Evolutionary conservation across 345 rosid species (phyloP).

Genomic region (Lenwebbia sp.): DNA sequence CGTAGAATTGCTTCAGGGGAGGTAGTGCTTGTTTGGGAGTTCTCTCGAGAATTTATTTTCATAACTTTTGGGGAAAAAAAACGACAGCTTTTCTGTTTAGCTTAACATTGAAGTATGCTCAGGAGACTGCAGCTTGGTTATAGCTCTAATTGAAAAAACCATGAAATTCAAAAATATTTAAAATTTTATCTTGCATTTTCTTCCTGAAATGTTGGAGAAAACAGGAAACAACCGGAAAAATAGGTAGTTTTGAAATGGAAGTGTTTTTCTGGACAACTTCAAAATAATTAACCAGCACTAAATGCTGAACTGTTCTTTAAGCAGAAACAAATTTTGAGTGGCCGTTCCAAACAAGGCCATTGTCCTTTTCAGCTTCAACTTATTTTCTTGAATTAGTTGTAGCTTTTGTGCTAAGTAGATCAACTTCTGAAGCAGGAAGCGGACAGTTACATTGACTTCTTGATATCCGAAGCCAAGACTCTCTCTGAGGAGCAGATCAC

Average conservation of each 20-base stretch:
- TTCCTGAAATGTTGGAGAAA: too few relatives aligned
- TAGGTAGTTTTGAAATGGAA: background rate
- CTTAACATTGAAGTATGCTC: background rate
- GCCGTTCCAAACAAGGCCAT: background rate
- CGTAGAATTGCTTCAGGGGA: constrained; percentile 38
- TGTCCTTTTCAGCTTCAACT: background rate
- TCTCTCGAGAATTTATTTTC: background rate
- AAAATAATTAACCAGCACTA: background rate
- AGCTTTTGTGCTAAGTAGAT: background rate
- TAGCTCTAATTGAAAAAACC: background rate
- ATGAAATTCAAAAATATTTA: background rate
- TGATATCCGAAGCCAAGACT: constrained; percentile 48
- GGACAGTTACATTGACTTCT: constrained; percentile 46
- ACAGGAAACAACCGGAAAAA: too few relatives aligned
- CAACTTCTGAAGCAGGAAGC: constrained; percentile 24
- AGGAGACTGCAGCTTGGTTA: background rate
- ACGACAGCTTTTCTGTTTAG: background rate
- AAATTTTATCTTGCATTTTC: background rate
- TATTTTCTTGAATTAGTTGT: background rate
- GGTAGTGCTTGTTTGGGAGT: constrained; percentile 14
- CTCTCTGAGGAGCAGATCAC: constrained; percentile 53
- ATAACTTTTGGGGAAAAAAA: background rate
- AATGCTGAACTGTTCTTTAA: background rate
- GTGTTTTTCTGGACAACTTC: background rate
- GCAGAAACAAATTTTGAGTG: background rate